phyloP scores from a whole-genome alignment of 345 rosid species.

The Salix purpurea region DNA sequence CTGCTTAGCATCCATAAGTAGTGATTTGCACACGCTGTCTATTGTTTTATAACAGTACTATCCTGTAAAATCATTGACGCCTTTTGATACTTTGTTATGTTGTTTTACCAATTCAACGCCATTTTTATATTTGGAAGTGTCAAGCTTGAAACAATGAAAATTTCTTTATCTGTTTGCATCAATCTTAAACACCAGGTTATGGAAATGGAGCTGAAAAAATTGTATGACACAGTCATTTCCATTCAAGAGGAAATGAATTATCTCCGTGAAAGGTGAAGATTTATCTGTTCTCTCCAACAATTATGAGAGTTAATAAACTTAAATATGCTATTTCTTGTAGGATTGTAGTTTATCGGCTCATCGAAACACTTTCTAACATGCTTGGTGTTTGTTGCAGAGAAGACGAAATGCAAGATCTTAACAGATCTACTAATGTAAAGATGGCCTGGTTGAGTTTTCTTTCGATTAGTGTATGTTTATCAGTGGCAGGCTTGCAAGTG shows the following conservation, averaged over 20 bases:
- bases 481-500: slow-evolving; percentile 81
- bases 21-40: background rate
- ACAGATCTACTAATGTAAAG: slow-evolving; percentile 56
- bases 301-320: background rate
- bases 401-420: slow-evolving; percentile 88
- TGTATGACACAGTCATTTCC: slow-evolving; percentile 55
- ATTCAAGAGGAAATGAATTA: slow-evolving; percentile 82
- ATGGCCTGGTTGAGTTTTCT: slow-evolving; percentile 81
- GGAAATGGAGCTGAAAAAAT: slow-evolving; percentile 77
- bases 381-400: slow-evolving; percentile 45
- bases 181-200: slow-evolving; percentile 46
- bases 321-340: background rate
- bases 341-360: background rate
- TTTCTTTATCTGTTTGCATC: background rate
- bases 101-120: background rate
- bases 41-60: background rate
- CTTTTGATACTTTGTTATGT: background rate
- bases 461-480: slow-evolving; percentile 65
- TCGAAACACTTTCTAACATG: background rate
- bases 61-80: background rate
- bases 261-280: slow-evolving; percentile 75
- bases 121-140: background rate
- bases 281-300: background rate
- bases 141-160: background rate
- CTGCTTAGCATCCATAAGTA: background rate